Evolutionary conservation across 768 basidiomycete species (phyloP), one percentile per base, ranked within the genome.

Genomic region (Pleurotus tuoliensis): DNA sequence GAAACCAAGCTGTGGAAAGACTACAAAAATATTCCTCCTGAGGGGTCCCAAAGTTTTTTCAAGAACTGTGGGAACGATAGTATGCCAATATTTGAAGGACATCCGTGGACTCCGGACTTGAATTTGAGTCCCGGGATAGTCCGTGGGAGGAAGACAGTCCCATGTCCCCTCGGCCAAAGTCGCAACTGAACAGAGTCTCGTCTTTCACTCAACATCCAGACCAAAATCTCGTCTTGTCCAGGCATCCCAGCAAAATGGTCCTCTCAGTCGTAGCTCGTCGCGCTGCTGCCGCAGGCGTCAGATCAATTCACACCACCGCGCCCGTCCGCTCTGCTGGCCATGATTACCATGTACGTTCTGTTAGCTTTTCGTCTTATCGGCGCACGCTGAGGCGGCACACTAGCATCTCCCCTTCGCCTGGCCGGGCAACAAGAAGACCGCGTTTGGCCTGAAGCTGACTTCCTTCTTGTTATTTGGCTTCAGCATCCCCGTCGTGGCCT

Each of bases 401-500:
- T 53, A 84, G 83, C 83, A 83, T 66, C 70, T 82, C 18, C 84
- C 82, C 13, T 87, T 84, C 69, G 69, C 69, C 56, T 79, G 70
- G 61, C 83, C 80, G 48, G 78, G 75, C 16, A 71, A 79, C 57
- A 82, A 75, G 56, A 84, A 79, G 63, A 58, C 62, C n/a, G 59
- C 70, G 9, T 84, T 83, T 57, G 84, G 67, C 4, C 47, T 71
- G 48, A 87, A 84, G 69, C 59, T 84, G 51, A 59, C 66, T 22
- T 53, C 66, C 5, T 83, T 74, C 69, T 75, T 91, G 55, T 47
- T 67, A 12, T 58, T 73, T 11, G 89, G 88, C 11, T 88, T 89
- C 68, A 68, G 78, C 56, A 81, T 90, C 59, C 89, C 89, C 24
- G 84, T 91, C 69, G 60, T 78, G 54, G 88, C 87, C 4, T 73